Percentiles rank a stretch among this genome's conserved stretches.
These are phyloP conservation scores for Neonectria sp. DNA, from an alignment of 2,329 filamentous ascomycete species.

Conservation along the genomic window DNA sequence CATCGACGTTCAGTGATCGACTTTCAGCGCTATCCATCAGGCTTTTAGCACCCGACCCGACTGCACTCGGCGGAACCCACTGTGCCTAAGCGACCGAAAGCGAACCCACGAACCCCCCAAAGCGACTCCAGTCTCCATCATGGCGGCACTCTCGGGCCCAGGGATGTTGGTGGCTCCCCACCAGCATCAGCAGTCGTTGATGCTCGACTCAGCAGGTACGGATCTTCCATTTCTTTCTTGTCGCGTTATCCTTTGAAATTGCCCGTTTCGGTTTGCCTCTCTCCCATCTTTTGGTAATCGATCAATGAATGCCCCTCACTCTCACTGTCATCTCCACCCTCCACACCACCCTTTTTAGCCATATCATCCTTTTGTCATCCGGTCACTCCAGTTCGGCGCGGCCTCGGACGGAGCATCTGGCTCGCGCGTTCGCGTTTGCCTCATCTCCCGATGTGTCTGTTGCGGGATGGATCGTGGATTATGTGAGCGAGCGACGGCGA, in stretches of 20 bases:
- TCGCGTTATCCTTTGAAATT: slow-evolving; percentile 23
- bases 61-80: slow-evolving; percentile 28
- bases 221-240: slow-evolving; percentile 33
- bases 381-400: background rate
- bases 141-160: slow-evolving; percentile 46
- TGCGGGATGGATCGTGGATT: background rate
- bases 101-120: slow-evolving; percentile 28
- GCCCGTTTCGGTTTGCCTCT: slow-evolving; percentile 18
- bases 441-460: background rate
- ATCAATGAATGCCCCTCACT: background rate
- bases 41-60: slow-evolving; percentile 14
- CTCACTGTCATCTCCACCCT: background rate
- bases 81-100: slow-evolving; percentile 26
- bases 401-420: slow-evolving; percentile 6
- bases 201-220: slow-evolving; percentile 47
- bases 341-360: background rate
- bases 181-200: slow-evolving; percentile 37
- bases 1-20: slow-evolving; percentile 3
- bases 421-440: slow-evolving; percentile 6
- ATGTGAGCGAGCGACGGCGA: background rate
- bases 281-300: background rate
- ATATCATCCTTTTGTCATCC: slow-evolving; percentile 5
- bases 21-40: slow-evolving; percentile 19
- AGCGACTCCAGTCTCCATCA: slow-evolving; percentile 29
- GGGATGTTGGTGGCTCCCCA: slow-evolving; percentile 41